Base-by-base conservation (phyloP, 2,329 filamentous ascomycete species). In the Paecilomyces fulvus region DNA sequence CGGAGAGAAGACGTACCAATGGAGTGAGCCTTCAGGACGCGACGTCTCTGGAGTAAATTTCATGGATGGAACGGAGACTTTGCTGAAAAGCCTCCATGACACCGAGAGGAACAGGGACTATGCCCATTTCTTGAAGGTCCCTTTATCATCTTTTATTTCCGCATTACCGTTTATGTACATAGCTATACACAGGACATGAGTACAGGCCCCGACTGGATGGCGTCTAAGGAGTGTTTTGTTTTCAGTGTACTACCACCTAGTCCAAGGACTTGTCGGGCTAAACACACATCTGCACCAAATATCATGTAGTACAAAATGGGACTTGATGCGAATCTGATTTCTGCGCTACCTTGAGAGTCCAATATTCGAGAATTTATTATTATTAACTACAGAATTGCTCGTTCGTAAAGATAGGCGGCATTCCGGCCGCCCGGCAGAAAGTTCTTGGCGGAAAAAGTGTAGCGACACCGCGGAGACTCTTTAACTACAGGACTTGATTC, bases 1-100 rank as follows among this genome's bases (percentile, higher is more conserved):
- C 82, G 58, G 79, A 79, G 69, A 67, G 68, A 60, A 75, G 80
- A 67, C 71, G 79, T 64, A 75, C 77, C 63, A 73, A 73, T 58
- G 75, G 75, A 43, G 75, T 79, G 65, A 80, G 82, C 63, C 65
- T 92, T 66, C 78, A 84, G 57, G 84, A 87, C 66, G 80, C 87
- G 63, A 82, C 87, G 14, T 83, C 84, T 61, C 67, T 90, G 73
- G 88, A 92, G 76, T 89, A 66, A 67, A 60, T 30, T 8, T 43
- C 25, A 30, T 17, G n/a, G 7, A 43, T 43, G n/a, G n/a, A 46
- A 49, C 7, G 49, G 20, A 48, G 25, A 21, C 37, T 17, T 43
- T n/a, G 30, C 37, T 43, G 37, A 9, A 33, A 31, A 33, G 11
- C 6, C 51, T 17, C 28, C 11, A 20, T 10, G 14, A 7, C 3